phyloP scores from a whole-genome alignment of 768 basidiomycete genomes.

The Coprinopsis sp. region DNA sequence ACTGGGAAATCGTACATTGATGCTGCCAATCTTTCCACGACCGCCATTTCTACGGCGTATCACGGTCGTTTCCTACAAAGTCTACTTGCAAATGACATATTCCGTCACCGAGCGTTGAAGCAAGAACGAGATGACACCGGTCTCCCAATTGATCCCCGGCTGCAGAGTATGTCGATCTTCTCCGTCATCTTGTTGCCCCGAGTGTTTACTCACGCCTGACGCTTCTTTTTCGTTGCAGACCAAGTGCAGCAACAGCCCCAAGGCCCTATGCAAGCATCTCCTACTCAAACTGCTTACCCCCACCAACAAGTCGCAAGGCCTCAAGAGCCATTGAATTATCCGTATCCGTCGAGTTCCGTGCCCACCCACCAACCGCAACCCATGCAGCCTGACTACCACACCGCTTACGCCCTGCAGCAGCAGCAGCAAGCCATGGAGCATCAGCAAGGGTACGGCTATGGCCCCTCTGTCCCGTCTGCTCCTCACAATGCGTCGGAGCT shows the following conservation, averaged over 20 bases:
- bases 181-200: slow-evolving; percentile 8
- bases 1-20: slow-evolving; percentile 78
- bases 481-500: slow-evolving; percentile 46
- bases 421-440: slow-evolving; percentile 5
- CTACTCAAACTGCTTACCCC: slow-evolving; percentile 29
- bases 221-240: slow-evolving; percentile 8
- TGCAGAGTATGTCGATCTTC: slow-evolving; percentile 40
- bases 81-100: slow-evolving; percentile 59
- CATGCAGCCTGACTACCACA: slow-evolving; percentile 13
- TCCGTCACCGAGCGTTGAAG: slow-evolving; percentile 44
- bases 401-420: not conserved
- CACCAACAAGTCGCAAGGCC: slow-evolving; percentile 28
- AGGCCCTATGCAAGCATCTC: slow-evolving; percentile 22
- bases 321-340: slow-evolving; percentile 39
- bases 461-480: slow-evolving; percentile 31
- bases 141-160: slow-evolving; percentile 50
- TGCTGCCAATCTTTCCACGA: slow-evolving; percentile 56
- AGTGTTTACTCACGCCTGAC: slow-evolving; percentile 9
- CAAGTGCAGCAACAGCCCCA: slow-evolving; percentile 22
- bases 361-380: slow-evolving; percentile 26
- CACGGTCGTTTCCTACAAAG: slow-evolving; percentile 77
- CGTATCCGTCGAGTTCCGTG: slow-evolving; percentile 34
- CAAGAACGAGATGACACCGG: slow-evolving; percentile 34
- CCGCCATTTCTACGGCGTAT: slow-evolving; percentile 63
- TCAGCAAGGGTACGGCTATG: slow-evolving; percentile 11